phyloP scores from a whole-genome alignment of 176 grass and related monocot species.

The Alopecurus myosuroides region DNA sequence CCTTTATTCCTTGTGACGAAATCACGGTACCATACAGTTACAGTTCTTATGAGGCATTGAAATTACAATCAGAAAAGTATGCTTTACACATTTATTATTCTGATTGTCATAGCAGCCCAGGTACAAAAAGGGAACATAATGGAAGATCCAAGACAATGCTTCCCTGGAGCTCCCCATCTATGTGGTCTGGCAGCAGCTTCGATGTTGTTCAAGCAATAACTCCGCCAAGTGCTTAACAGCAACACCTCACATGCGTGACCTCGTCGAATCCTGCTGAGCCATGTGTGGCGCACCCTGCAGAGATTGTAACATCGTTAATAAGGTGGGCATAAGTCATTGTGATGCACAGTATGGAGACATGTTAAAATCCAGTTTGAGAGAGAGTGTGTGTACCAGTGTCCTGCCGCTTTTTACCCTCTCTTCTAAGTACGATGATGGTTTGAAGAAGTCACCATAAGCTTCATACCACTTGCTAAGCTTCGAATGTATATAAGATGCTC shows the following conservation, averaged over 20 bases:
- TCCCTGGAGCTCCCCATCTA: background rate
- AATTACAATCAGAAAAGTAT: background rate
- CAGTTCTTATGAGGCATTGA: background rate
- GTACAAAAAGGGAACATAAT: background rate
- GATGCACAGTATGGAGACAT: background rate
- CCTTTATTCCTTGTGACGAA: background rate
- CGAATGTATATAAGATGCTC: constrained; percentile 71
- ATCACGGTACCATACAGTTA: background rate
- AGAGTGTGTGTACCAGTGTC: constrained; percentile 47
- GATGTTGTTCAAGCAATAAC: background rate
- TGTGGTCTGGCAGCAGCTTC: background rate
- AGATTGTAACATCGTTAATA: background rate
- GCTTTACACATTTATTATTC: constrained; percentile 12
- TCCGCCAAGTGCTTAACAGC: background rate
- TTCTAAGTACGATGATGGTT: constrained; percentile 70
- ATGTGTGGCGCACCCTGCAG: constrained; percentile 33
- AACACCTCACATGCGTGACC: constrained; percentile 41
- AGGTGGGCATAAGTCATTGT: background rate
- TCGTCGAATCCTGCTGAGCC: constrained; percentile 21
- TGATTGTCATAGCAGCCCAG: background rate
- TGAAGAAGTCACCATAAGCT: constrained; percentile 74
- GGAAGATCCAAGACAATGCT: background rate
- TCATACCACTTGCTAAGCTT: constrained; percentile 77
- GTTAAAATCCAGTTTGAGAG: background rate
- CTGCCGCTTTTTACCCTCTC: constrained; percentile 54